Evolutionary conservation across 1,284 basidiomycete species (phyloP), one percentile per base, ranked within the genome.

Genomic region (Cryptococcus floricola): DNA sequence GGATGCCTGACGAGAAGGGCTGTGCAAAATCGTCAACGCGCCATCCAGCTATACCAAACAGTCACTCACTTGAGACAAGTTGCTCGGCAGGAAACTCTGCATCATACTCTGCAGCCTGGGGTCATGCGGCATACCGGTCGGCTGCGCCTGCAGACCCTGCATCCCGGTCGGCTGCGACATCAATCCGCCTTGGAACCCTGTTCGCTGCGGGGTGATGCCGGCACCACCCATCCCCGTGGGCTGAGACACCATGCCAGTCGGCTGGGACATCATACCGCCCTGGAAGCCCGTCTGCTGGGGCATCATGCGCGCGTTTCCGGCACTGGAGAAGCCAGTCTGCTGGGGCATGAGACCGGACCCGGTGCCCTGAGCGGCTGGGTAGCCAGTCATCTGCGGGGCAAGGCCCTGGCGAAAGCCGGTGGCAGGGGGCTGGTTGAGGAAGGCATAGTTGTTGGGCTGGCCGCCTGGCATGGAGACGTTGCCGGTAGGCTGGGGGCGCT

Each of bases 61-160:
- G 23, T 12, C 19, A 70, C 76, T 66, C 60, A 73, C 74, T 58
- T 68, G 73, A 27, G 66, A 69, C 54, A 76, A 63, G 62, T 80
- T 80, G 43, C 75, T 75, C 14, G 77, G 90, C 82, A 95, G 87
- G 78, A 95, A 93, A 0, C 86, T 86, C 64, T 80, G 87, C 28
- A 86, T 85, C 86, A 95, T 91, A 83, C 91, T 85, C 74, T 84
- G 84, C 58, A 91, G 78, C 38, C 89, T 81, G 5, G 90, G 91
- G 76, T 92, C 90, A 55, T 88, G 80, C 19, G 66, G 64, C 49
- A 70, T 54, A 14, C 73, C 70, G 1, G 73, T 74, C 3, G 65
- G 69, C 57, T 75, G 73, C 38, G 72, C 54, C 39, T 67, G 61
- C 27, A 73, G 59, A 44, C 70, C 62, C 16, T 66, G 69, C 58